phyloP scores from a whole-genome alignment of 805 yeast species.

The Pichia membranifaciens region DNA sequence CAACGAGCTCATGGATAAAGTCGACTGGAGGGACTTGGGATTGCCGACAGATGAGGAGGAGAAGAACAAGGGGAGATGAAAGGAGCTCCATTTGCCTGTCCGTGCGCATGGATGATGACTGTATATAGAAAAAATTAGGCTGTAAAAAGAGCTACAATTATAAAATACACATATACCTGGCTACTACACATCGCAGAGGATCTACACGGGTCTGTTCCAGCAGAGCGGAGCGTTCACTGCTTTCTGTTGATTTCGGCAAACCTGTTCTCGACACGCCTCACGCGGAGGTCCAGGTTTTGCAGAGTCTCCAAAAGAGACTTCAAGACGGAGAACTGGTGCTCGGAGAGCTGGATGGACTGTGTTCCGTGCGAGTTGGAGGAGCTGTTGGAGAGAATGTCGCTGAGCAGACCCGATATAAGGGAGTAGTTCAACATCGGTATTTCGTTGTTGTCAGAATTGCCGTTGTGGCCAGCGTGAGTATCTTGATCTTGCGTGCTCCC shows the following conservation, averaged over 20 bases:
- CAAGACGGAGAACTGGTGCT: conserved; percentile 3
- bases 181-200: no score
- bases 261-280: conserved; percentile 1
- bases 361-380: neutral
- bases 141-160: no score
- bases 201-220: no score
- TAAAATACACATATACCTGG: no score
- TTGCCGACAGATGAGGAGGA: conserved; percentile 27
- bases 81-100: no score
- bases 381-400: conserved; percentile 6
- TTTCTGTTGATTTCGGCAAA: neutral
- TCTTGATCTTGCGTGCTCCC: neutral
- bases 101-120: no score
- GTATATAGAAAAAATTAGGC: no score
- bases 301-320: conserved; percentile 3
- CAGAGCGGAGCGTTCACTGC: no score
- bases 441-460: no score
- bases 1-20: conserved; percentile 38
- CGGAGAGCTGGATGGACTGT: conserved; percentile 1
- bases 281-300: conserved; percentile 1
- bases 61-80: neutral
- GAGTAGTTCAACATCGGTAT: conserved; percentile 1
- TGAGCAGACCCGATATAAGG: conserved; percentile 5
- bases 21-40: conserved; percentile 33
- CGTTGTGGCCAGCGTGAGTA: no score